Evolutionary conservation across 1,284 basidiomycete genomes (phyloP), one percentile per base, ranked within the genome.

Genomic region (Fomitopsis schrenkii): DNA sequence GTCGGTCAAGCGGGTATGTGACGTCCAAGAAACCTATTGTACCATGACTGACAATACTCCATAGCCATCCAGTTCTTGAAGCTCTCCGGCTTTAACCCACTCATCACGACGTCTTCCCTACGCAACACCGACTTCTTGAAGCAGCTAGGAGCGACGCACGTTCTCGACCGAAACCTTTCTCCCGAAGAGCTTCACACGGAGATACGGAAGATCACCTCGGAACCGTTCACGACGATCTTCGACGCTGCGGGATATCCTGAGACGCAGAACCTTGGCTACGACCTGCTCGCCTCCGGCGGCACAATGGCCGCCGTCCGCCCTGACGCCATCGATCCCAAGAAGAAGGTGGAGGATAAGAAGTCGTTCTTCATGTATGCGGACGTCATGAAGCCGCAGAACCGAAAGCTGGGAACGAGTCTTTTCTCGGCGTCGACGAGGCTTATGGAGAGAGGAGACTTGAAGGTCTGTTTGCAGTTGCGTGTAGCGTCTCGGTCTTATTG

Each of bases 101-200:
- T 76, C 61, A 70, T 77, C 63, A 67, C 73, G 9, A 77, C 76
- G 6, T 70, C 75, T 1, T 77, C 76, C 3, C 63, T 67, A 7
- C 67, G 68, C 55, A 75, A 78, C 64, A 66, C 66, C 22, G 70
- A 59, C 2, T 68, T 69, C 45, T 67, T 76, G 64, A 74, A 72
- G 59, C 66, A 67, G 0, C 68, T 75, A 40, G 77, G 78, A 6
- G 79, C 77, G 5, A 74, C 74, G 8, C 75, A 75, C 38, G 68
- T 74, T 42, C 66, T 78, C 64, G 72, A 75, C 61, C 72, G 74
- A 53, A 59, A 61, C 17, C 64, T 62, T 14, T 55, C 66, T 15
- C 59, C 64, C 10, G 59, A 62, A 30, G 55, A 33, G 14, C 61
- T 73, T 40, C 55, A 46, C 26, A 61, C 61, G 14, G 67, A 63